A percentile compares a stretch with the other conserved stretches of the same genome.
Conservation (phyloP, 1,284 basidiomycete genomes). For the Ganoderma lingzhi region DNA sequence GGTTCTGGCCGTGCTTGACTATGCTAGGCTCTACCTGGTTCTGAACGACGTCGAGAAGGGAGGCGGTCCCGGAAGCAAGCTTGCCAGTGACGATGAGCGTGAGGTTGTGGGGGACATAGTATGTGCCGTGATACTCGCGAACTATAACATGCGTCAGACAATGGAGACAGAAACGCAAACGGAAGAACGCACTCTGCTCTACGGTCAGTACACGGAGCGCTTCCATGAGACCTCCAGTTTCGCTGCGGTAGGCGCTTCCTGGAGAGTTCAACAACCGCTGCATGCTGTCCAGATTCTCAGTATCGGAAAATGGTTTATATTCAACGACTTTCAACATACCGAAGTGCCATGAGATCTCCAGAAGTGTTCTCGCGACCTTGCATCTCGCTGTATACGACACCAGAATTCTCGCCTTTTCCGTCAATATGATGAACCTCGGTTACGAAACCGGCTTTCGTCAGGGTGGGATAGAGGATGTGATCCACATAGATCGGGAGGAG, state of each 20-base stretch:
- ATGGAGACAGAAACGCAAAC: neutral
- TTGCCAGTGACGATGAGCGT: conserved; percentile 86
- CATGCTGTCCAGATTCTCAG: conserved; percentile 55
- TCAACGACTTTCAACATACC: conserved; percentile 52
- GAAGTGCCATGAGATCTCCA: conserved; percentile 88
- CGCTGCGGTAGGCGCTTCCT: conserved; percentile 92
- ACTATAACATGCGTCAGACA: conserved; percentile 55
- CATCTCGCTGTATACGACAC: conserved; percentile 99
- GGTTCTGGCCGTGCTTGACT: conserved; percentile 74
- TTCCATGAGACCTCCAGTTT: conserved; percentile 97
- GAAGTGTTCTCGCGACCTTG: conserved; percentile 96
- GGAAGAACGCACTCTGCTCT: conserved; percentile 77
- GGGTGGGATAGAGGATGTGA: conserved; percentile 96
- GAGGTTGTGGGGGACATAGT: conserved; percentile 96
- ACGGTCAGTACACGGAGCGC: conserved; percentile 88
- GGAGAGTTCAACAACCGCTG: conserved; percentile 85
- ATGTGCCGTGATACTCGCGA: conserved; percentile 88
- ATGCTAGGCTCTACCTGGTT: conserved; percentile 85
- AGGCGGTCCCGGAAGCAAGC: conserved; percentile 73
- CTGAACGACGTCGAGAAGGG: conserved; percentile 81
- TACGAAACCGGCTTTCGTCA: conserved; percentile 90
- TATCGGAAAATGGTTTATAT: conserved; percentile 11
- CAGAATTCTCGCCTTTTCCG: conserved; percentile 89
- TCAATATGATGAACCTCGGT: conserved; percentile 98
- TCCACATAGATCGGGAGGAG: conserved; percentile 96